Base-by-base conservation (phyloP, 2,329 filamentous ascomycete species). In the Penicillium verrucosum region DNA sequence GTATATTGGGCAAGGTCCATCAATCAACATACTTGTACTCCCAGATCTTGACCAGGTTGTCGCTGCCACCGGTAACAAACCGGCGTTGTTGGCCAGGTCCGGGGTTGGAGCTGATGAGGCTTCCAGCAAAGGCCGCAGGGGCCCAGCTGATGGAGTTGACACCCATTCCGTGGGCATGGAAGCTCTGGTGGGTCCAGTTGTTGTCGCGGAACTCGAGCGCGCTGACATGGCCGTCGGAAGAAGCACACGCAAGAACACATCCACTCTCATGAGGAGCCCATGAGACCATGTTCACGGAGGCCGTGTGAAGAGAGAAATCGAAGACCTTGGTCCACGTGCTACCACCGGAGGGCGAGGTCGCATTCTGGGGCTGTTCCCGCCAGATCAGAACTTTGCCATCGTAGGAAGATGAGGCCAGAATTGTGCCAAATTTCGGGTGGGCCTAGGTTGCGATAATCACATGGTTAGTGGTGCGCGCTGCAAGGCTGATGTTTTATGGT, bases 351-450 rank as follows among this genome's bases (percentile, higher is more conserved):
- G 73, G 69, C 54, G 70, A 69, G 53, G 75, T 66, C 54, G 73
- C 62, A 66, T 69, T 72, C 51, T 71, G 67, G 50, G 72, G 67
- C 75, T 92, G 88, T 78, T 99, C 94, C 75, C 92, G 91, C 92
- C 93, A 99, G 82, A 99, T 96, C 75, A 97, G 87, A 64, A 99
- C 93, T 77, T 96, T 96, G 77, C 93, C 94, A 77, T 99, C 94
- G 80, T 97, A 99, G 64, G 90, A 91, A 50, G 92, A 90, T 60
- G 91, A 96, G 54, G 94, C 94, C 59, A 99, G 88, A 72, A 99
- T 97, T 75, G 93, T 97, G 79, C 94, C 94, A 77, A 95, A 97
- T 75, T 99, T 97, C 61, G 94, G 94, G 73, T 99, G 94, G 47
- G 93, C 92, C 81, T 82, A 62, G 36, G 25, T 51, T 29, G 40